Evolutionary conservation across 306 rosid species (phyloP).

Genomic region (Dryas drummondii): DNA sequence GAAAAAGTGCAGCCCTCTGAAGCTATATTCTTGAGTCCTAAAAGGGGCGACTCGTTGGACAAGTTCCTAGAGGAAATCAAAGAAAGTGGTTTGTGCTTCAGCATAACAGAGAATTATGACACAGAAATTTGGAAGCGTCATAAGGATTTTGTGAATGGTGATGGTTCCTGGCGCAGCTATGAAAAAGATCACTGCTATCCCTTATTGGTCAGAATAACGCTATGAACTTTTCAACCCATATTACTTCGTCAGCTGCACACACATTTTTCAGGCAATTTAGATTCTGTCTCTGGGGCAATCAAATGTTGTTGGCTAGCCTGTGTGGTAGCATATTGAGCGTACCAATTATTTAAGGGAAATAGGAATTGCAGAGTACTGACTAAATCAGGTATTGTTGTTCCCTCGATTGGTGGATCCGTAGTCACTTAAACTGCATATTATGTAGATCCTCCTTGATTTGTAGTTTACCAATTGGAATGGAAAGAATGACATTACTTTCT

Average conservation of each 20-base stretch:
- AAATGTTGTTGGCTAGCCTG: constrained; percentile 18
- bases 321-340: constrained; percentile 23
- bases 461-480: constrained; percentile 11
- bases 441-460: constrained; percentile 5
- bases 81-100: constrained; percentile 56
- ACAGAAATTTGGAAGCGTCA: constrained; percentile 66
- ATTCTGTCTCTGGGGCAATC: background rate
- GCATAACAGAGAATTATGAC: constrained; percentile 62
- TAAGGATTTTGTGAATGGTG: constrained; percentile 49
- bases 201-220: constrained; percentile 58
- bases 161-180: constrained; percentile 65
- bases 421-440: constrained; percentile 11
- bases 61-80: constrained; percentile 56
- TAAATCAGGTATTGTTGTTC: constrained; percentile 18
- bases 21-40: constrained; percentile 76
- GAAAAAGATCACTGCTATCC: constrained; percentile 79
- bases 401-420: constrained; percentile 33
- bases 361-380: constrained; percentile 32
- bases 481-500: background rate
- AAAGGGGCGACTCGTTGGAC: constrained; percentile 71
- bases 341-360: constrained; percentile 24
- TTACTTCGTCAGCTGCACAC: constrained; percentile 9
- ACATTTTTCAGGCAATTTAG: constrained; percentile 5
- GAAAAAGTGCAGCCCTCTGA: constrained; percentile 50
- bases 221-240: constrained; percentile 36